Evolutionary conservation across 441 rosid genomes (phyloP), one percentile per base, ranked within the genome.

Genomic region (Capsella rubella): DNA sequence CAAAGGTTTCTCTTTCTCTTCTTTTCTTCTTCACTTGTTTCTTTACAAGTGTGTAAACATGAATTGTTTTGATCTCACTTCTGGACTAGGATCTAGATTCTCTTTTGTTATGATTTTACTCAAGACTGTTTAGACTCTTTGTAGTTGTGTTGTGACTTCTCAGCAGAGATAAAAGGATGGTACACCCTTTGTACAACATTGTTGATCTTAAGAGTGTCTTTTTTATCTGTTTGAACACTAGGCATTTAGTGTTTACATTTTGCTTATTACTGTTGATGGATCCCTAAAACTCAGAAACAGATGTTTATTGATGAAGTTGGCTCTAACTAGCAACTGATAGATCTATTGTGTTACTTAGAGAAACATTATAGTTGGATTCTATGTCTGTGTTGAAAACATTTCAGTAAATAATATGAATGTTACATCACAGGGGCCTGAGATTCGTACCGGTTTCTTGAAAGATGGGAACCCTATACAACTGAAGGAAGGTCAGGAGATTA

Each of bases 401-500:
- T 43, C 40, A 63, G 11, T 46, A 34, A 34, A 57, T 34, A 35
- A 34, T 57, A 3, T 57, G 43, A 16, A 4, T 58, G 47, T 37
- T 37, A 21, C 31, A 37, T n/a, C 54, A 58, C 76, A 90, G 97
- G 98, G 97, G 25, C 98, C 98, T 28, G 98, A 93, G 81, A 93
- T 92, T 78, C 88, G 95, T 31, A 93, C 97, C 15, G 97, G 98
- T 51, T 93, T 93, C 83, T 81, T 93, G 12, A 86, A 88, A 82
- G 91, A 86, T 76, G 90, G 83, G 61, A 93, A 90, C 67, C 85
- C 97, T 18, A 77, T 93, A 67, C 95, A 89, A 51, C 87, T 92
- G 12, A 85, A 84, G 80, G 97, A 92, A 82, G 96, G 97, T 56
- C 92, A 87, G 69, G 95, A 90, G 86, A 83, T 92, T 66, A 87